Evolutionary conservation across 352 stramenopile genomes (phyloP).

Genomic region (Peronosclerospora sorghi): DNA sequence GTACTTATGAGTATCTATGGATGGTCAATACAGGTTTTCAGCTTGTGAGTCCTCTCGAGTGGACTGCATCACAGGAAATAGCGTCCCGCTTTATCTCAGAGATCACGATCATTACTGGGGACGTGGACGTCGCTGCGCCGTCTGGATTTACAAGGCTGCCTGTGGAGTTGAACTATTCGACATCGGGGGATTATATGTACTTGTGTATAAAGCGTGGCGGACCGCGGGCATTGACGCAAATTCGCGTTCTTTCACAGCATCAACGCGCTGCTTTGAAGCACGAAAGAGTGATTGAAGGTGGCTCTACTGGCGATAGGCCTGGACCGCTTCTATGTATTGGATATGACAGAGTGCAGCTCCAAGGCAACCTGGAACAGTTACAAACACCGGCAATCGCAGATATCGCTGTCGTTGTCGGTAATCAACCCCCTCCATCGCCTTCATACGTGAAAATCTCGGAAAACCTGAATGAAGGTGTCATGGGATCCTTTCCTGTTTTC

Average conservation of each 20-base stretch:
- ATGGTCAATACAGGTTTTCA: conserved; percentile 22
- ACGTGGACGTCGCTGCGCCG: conserved; percentile 36
- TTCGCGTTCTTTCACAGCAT: conserved; percentile 12
- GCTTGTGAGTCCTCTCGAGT: conserved; percentile 35
- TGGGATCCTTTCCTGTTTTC: conserved; percentile 23
- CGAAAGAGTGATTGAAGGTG: conserved; percentile 13
- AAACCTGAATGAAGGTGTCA: conserved; percentile 41
- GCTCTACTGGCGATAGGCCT: conserved; percentile 14
- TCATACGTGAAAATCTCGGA: conserved; percentile 40
- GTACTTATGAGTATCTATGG: conserved; percentile 2
- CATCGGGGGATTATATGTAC: conserved; percentile 55
- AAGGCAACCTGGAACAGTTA: conserved; percentile 20
- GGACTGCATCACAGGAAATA: conserved; percentile 19
- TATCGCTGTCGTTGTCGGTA: conserved; percentile 30
- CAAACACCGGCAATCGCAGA: conserved; percentile 51
- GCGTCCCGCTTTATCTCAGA: conserved; percentile 52
- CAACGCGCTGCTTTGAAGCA: conserved; percentile 5
- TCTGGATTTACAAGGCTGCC: conserved; percentile 42
- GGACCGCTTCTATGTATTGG: conserved; percentile 20
- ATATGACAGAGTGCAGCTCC: conserved; percentile 19
- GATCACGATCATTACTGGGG: conserved; percentile 40
- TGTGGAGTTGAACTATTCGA: conserved; percentile 49
- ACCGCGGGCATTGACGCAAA: conserved; percentile 25
- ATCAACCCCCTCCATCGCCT: conserved; percentile 12
- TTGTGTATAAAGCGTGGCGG: conserved; percentile 55